Evolutionary conservation across 129 eudicot genomes (phyloP), one percentile per base, ranked within the genome.

Genomic region (Kitagawia praeruptora): DNA sequence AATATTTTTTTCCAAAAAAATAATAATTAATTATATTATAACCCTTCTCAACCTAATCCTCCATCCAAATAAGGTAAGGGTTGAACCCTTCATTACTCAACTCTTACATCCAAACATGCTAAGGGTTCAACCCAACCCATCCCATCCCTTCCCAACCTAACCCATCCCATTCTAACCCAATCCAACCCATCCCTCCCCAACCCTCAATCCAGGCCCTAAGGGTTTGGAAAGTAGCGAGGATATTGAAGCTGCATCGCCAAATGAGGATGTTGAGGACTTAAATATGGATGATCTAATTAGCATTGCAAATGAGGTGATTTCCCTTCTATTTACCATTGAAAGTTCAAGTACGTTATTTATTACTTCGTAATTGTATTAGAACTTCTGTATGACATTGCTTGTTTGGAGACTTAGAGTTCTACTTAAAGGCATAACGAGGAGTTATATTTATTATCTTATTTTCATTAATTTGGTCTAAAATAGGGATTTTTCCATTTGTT

Each of bases 201-300:
- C n/a, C n/a, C n/a, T n/a, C n/a, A n/a, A n/a, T n/a, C n/a, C n/a
- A n/a, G n/a, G n/a, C n/a, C n/a, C n/a, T n/a, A n/a, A 41, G 45
- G n/a, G 11, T 70, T 5, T 75, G n/a, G 85, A 72, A 63, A 37
- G 72, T 39, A 37, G 73, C 34, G 73, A 72, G 51, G 87, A 78
- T 61, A 40, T 42, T 83, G 79, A 72, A 61, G 51, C n/a, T 81
- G 25, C 51, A 73, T 80, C 83, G 25, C 45, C 75, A 75, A 88
- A 67, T 51, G 91, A 82, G 47, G 87, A 81, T 10, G 91, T 81
- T 76, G 89, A 73, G 37, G 90, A 88, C 71, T 77, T 92, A 78
- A 92, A 94, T 9, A 78, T 89, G 83, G 92, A 89, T 48, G 97
- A 91, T 84, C 79, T 87, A n/a, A 77, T 91, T 77, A 87, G 82